Conservation (phyloP, 2,329 filamentous ascomycete genomes). For the Neonectria coccinea region DNA sequence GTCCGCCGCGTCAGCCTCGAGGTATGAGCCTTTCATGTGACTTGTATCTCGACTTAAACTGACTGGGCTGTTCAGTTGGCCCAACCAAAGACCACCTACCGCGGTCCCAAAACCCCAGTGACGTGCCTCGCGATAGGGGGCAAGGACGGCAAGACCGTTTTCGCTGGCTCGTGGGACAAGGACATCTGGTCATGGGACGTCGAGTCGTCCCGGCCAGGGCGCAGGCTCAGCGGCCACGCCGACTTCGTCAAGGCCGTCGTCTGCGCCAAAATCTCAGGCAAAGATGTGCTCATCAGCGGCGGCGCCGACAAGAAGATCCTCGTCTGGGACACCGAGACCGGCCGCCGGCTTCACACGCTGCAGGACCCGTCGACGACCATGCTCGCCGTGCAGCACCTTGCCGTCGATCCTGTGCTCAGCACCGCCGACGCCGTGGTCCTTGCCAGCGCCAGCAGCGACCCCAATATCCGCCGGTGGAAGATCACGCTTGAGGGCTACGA, state of each 20-base stretch:
- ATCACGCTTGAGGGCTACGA: slow-evolving; percentile 65
- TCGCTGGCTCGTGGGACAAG: slow-evolving; percentile 96
- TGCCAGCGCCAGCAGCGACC: slow-evolving; percentile 84
- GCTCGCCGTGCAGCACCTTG: slow-evolving; percentile 84
- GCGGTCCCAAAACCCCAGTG: slow-evolving; percentile 82
- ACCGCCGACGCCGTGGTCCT: slow-evolving; percentile 66
- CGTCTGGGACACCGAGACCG: slow-evolving; percentile 81
- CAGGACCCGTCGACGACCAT: slow-evolving; percentile 77
- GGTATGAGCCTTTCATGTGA: slow-evolving; percentile 59
- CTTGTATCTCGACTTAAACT: slow-evolving; percentile 2
- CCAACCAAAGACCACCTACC: slow-evolving; percentile 62
- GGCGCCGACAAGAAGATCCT: slow-evolving; percentile 84
- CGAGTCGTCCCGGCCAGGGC: slow-evolving; percentile 63
- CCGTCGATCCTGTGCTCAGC: slow-evolving; percentile 75
- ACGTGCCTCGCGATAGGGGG: slow-evolving; percentile 79
- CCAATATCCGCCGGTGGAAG: slow-evolving; percentile 82
- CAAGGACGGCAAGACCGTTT: slow-evolving; percentile 69
- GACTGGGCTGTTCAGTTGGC: slow-evolving; percentile 45
- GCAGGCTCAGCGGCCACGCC: slow-evolving; percentile 78
- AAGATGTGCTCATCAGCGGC: slow-evolving; percentile 76
- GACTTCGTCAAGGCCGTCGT: slow-evolving; percentile 93
- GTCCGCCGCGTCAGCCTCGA: slow-evolving; percentile 80
- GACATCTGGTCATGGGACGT: slow-evolving; percentile 87
- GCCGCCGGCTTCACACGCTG: slow-evolving; percentile 77
- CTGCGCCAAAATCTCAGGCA: slow-evolving; percentile 69